Conservation (phyloP, 371 early-diverging fungal genomes). For the Syncephalastrum racemosum region DNA sequence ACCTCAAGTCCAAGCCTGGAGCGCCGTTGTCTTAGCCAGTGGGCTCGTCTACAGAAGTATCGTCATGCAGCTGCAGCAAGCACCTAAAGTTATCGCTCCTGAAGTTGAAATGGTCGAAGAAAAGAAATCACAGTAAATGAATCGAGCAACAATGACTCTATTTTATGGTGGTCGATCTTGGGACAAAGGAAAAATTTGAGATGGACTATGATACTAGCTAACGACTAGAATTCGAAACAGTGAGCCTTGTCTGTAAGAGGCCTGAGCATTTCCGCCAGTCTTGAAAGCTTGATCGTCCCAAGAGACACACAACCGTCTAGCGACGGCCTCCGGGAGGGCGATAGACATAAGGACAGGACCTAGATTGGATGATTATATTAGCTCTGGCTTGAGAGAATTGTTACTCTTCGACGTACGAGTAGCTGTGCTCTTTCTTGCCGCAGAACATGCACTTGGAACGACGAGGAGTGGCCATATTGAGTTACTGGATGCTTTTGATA, state of each 20-base stretch:
- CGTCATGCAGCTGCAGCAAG: slow-evolving; percentile 19
- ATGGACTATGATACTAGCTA: no score
- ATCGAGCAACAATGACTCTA: not conserved
- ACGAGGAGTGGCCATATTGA: no score
- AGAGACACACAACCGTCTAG: not conserved
- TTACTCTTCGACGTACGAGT: not conserved
- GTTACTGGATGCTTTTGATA: no score
- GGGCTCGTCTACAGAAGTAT: slow-evolving; percentile 33
- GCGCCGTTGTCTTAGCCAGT: slow-evolving; percentile 26
- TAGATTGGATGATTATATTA: not conserved
- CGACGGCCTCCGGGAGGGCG: slow-evolving; percentile 6
- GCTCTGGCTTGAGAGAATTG: not conserved
- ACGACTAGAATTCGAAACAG: no score
- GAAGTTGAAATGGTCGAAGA: slow-evolving; percentile 11
- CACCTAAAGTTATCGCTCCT: not conserved
- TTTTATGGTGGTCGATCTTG: not conserved
- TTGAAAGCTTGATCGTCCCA: no score
- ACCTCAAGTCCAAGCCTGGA: slow-evolving; percentile 42
- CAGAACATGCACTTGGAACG: slow-evolving; percentile 7
- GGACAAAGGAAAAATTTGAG: no score
- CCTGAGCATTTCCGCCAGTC: no score
- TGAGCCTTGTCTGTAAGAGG: no score
- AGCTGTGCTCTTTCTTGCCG: slow-evolving; percentile 6
- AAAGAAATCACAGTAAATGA: slow-evolving; percentile 13
- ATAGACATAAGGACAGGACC: slow-evolving; percentile 6